Conservation (phyloP, 2,329 filamentous ascomycete species). For the Xylariaceae sp. region DNA sequence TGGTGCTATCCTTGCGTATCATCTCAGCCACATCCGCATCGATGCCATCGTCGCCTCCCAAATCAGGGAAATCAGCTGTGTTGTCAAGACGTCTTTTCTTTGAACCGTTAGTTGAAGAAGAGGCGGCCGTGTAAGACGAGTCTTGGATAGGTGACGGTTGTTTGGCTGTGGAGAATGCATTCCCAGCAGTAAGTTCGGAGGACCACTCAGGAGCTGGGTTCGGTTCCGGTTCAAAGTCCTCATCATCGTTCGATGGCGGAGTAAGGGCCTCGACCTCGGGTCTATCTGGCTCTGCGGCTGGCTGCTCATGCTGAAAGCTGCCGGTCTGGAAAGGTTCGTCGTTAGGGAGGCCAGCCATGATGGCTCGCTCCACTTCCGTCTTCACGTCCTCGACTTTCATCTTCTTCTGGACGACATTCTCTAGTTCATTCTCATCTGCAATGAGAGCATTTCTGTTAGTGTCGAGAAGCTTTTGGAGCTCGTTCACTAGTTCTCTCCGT, state of each 20-base stretch:
- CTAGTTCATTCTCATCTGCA: conserved; percentile 62
- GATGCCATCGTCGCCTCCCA: conserved; percentile 51
- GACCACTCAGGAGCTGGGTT: conserved; percentile 18
- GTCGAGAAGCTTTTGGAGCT: conserved; percentile 75
- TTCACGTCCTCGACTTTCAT: conserved; percentile 74
- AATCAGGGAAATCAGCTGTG: conserved; percentile 47
- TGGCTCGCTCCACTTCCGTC: conserved; percentile 81
- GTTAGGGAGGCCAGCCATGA: conserved; percentile 74
- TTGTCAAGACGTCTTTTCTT: conserved; percentile 53
- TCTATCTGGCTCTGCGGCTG: conserved; percentile 57
- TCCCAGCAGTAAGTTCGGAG: conserved; percentile 24
- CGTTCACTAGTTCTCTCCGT: conserved; percentile 68
- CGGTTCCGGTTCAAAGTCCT: conserved; percentile 16
- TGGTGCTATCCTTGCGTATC: conserved; percentile 40
- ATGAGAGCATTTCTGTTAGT: conserved; percentile 64
- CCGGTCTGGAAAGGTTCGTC: conserved; percentile 47
- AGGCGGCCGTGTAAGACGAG: conserved; percentile 45
- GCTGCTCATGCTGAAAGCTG: conserved; percentile 42
- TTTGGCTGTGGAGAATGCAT: conserved; percentile 30
- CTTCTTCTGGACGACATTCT: conserved; percentile 61
- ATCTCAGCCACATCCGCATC: conserved; percentile 54
- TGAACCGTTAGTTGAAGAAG: conserved; percentile 46
- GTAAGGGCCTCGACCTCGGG: conserved; percentile 84
- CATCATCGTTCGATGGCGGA: conserved; percentile 51
- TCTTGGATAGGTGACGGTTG: conserved; percentile 39